These are phyloP conservation scores for Aspergillus ibericus DNA, from an alignment of 2,329 filamentous ascomycete genomes.

Conservation along the genomic window DNA sequence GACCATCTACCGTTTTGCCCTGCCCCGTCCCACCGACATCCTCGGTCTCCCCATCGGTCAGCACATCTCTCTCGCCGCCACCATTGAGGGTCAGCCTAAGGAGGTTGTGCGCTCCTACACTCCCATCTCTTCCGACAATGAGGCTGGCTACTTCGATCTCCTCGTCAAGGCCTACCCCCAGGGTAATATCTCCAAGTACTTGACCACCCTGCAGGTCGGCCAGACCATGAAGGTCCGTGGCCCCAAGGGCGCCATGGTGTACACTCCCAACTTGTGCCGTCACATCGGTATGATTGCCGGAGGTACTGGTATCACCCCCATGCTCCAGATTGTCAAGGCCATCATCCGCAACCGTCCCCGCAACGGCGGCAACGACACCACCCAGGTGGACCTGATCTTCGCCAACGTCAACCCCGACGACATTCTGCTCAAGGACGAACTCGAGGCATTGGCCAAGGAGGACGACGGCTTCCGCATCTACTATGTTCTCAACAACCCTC, in stretches of 20 bases:
- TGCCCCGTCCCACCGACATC: slow-evolving; percentile 74
- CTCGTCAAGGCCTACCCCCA: slow-evolving; percentile 97
- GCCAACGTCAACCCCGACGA: slow-evolving; percentile 93
- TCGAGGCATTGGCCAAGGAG: slow-evolving; percentile 74
- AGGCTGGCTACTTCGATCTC: slow-evolving; percentile 90
- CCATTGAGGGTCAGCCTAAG: slow-evolving; percentile 72
- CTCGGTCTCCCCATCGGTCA: slow-evolving; percentile 97
- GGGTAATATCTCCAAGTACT: slow-evolving; percentile 94
- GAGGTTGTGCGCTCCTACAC: slow-evolving; percentile 91
- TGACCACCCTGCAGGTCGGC: slow-evolving; percentile 79
- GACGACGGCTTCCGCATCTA: slow-evolving; percentile 83
- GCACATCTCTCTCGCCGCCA: slow-evolving; percentile 93
- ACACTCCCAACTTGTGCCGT: slow-evolving; percentile 93
- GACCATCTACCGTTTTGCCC: slow-evolving; percentile 93
- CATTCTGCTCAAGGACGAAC: slow-evolving; percentile 88
- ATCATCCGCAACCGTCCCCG: slow-evolving; percentile 73
- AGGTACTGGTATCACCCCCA: slow-evolving; percentile 95
- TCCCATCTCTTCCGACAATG: slow-evolving; percentile 84
- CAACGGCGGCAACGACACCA: slow-evolving; percentile 71
- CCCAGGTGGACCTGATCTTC: slow-evolving; percentile 91
- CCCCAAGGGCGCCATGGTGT: slow-evolving; percentile 97
- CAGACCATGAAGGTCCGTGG: slow-evolving; percentile 87
- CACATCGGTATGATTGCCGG: slow-evolving; percentile 98
- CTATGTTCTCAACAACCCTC: slow-evolving; percentile 96
- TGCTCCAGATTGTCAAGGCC: slow-evolving; percentile 93